phyloP scores from a whole-genome alignment of 2,329 filamentous ascomycete species.

The Fonsecaea pugnacius region DNA sequence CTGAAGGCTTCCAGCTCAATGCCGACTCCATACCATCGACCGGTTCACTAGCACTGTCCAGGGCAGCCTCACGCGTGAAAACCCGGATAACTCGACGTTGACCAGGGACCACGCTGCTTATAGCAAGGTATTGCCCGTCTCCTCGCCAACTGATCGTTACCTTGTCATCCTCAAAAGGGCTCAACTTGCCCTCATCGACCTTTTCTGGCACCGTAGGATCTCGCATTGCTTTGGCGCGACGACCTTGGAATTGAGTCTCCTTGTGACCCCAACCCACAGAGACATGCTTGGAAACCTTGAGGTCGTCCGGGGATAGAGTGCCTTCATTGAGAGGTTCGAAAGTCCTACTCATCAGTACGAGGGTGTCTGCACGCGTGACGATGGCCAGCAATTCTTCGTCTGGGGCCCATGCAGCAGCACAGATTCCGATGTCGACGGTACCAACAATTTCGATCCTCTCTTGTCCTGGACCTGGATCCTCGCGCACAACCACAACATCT shows the following conservation, averaged over 20 bases:
- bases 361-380: slow-evolving; percentile 75
- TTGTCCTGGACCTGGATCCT: slow-evolving; percentile 67
- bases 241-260: slow-evolving; percentile 96
- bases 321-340: slow-evolving; percentile 84
- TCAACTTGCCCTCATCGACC: slow-evolving; percentile 80
- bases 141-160: slow-evolving; percentile 88
- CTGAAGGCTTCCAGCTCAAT: slow-evolving; percentile 87
- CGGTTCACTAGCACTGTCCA: slow-evolving; percentile 93
- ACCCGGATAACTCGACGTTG: slow-evolving; percentile 81
- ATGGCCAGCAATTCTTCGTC: slow-evolving; percentile 90
- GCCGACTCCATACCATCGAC: slow-evolving; percentile 87
- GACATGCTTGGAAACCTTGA: slow-evolving; percentile 88
- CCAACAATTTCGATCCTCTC: slow-evolving; percentile 93
- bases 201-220: slow-evolving; percentile 95
- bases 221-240: slow-evolving; percentile 79
- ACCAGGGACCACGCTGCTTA: slow-evolving; percentile 75
- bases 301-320: slow-evolving; percentile 72
- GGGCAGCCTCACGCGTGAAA: slow-evolving; percentile 83
- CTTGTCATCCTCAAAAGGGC: slow-evolving; percentile 70
- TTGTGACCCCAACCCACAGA: slow-evolving; percentile 98
- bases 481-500: slow-evolving; percentile 84
- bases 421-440: slow-evolving; percentile 88
- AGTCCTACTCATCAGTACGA: slow-evolving; percentile 88
- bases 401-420: slow-evolving; percentile 88
- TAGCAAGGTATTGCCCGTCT: slow-evolving; percentile 85